Percentiles rank a stretch among this genome's conserved stretches.
Evolutionary conservation across 2,329 filamentous ascomycete species (phyloP).

Genomic region (Colletotrichum karsti): DNA sequence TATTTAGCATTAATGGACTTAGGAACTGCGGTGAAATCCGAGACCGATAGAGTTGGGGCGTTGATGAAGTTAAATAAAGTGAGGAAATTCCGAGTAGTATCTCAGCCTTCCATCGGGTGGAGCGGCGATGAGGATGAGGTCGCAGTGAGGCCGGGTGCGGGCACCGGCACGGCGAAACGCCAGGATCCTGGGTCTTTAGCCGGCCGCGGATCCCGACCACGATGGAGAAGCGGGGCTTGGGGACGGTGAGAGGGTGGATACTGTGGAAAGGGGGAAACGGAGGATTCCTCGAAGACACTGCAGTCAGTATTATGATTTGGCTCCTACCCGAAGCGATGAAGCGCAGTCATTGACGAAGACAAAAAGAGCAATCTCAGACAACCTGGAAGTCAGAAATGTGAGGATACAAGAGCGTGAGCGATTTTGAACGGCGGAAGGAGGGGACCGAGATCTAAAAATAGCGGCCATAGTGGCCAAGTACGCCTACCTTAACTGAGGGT

Average conservation of each 20-base stretch:
- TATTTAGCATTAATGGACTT: no score
- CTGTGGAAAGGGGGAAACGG: neutral
- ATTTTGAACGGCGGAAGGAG: neutral
- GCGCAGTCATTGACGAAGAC: no score
- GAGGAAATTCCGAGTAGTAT: neutral
- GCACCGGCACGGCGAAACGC: neutral
- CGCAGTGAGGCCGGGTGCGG: neutral
- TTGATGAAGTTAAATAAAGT: neutral
- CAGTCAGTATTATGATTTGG: neutral
- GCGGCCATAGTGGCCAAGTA: no score
- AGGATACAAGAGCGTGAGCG: no score
- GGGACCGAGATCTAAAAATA: neutral
- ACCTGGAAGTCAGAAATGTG: no score
- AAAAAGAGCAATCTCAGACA: no score
- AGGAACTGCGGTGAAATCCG: neutral
- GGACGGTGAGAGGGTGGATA: neutral
- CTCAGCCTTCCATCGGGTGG: neutral
- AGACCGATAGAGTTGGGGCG: constrained; percentile 1
- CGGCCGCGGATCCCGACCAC: neutral
- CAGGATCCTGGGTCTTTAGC: neutral
- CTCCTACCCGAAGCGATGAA: neutral
- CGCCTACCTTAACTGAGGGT: no score
- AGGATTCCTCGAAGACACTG: neutral
- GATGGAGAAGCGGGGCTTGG: neutral
- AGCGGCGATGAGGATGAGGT: neutral